Conservation (phyloP, 345 rosid species). For the Populus alba region DNA sequence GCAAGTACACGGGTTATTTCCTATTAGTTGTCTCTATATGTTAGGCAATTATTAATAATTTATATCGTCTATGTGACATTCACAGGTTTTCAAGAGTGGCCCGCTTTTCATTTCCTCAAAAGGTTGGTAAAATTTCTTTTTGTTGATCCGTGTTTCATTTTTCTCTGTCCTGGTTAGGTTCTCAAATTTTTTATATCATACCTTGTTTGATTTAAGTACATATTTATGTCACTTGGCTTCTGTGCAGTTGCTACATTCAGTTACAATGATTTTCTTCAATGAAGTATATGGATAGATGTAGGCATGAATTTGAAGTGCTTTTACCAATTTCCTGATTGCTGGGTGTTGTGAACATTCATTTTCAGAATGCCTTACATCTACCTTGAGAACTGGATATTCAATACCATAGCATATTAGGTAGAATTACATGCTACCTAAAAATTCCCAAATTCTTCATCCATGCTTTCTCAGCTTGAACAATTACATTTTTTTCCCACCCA, state of each 20-base stretch:
- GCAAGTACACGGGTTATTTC: neutral
- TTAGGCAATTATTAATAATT: neutral
- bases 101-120: slow-evolving; percentile 97
- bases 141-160: neutral
- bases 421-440: neutral
- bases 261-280: neutral
- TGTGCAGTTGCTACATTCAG: neutral
- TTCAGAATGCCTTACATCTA: neutral
- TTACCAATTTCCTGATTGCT: neutral
- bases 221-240: neutral
- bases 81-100: slow-evolving; percentile 95
- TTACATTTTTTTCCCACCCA: neutral
- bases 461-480: neutral
- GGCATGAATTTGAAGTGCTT: neutral
- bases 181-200: slow-evolving; percentile 2
- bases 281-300: neutral
- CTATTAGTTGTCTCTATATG: neutral
- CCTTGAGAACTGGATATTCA: neutral
- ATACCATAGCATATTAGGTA: neutral
- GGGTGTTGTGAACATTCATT: neutral
- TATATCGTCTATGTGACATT: slow-evolving; percentile 15
- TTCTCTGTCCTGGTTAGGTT: neutral
- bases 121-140: slow-evolving; percentile 47
- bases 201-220: neutral
- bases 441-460: neutral